Base-by-base conservation (phyloP, 441 rosid species). In the Brassica balearica region DNA sequence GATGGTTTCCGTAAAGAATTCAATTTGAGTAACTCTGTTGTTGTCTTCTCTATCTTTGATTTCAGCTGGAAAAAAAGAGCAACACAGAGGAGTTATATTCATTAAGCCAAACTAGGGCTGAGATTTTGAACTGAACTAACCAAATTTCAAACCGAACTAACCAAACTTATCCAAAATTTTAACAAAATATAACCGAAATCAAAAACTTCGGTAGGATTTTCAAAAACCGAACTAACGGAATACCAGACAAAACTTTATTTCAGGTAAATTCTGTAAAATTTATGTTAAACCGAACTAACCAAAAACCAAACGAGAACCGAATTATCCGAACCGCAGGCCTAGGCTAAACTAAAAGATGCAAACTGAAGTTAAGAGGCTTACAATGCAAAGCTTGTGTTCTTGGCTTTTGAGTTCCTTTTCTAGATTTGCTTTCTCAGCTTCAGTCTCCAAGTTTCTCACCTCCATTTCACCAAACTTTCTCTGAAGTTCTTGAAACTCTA, bases 311-410 rank as follows among this genome's bases (percentile, higher is more conserved):
- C 1, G 1, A 29, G 17, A 15, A 15, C 17, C 17, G 17, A 15
- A 15, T 15, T 15, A 15, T 15, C 17, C 7, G 34, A 29, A 29
- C 34, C 0, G 17, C 17, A 15, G 0, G 17, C 17, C 17, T 15
- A 15, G 17, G 17, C 17, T 15, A 15, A 15, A 68, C 12, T 11
- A 27, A 46, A 51, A 25, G 46, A 72, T 48, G 65, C 46, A 41
- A 41, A 9, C 71, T 22, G 55, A 60, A 64, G 72, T 12, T 56
- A 71, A 65, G 15, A 79, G 73, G 69, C 87, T 87, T 85, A 94
- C 98, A 65, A 90, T 86, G 71, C 34, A 86, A 81, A 92, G 92
- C 87, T 87, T 90, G 78, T 53, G 83, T 55, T 87, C 90, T 81
- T 92, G 91, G 70, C 74, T 83, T 82, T 83, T 85, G 79, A 90